Evolutionary conservation across 108 stramenopile species (phyloP).

Genomic region (Discostella stelligeroides): DNA sequence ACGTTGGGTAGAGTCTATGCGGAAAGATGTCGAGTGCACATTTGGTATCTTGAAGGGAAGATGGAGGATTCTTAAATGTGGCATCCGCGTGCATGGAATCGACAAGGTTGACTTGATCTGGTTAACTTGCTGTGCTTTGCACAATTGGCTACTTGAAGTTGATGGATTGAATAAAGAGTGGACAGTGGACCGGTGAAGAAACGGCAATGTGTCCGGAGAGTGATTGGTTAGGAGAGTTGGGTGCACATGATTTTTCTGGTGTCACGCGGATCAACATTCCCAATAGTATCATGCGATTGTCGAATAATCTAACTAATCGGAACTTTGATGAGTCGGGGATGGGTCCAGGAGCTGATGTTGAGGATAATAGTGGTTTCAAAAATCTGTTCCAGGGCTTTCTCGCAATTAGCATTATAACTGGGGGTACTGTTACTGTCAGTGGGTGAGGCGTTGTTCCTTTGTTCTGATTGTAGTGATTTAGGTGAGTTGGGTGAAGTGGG

Average conservation of each 20-base stretch:
- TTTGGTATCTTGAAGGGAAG: slow-evolving; percentile 48
- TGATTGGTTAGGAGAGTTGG: slow-evolving; percentile 8
- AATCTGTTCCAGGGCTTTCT: too few species aligned
- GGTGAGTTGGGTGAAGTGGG: too few species aligned
- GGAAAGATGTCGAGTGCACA: slow-evolving; percentile 56
- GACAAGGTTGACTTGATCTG: slow-evolving; percentile 23
- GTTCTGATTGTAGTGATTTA: too few species aligned
- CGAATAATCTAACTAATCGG: background rate
- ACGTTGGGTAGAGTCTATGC: slow-evolving; percentile 36
- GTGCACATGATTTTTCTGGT: background rate
- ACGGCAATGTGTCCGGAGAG: background rate
- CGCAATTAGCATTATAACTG: too few species aligned
- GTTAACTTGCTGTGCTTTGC: slow-evolving; percentile 45
- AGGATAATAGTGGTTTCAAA: too few species aligned
- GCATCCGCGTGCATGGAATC: slow-evolving; percentile 14
- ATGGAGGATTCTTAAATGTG: slow-evolving; percentile 42
- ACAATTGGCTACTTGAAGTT: slow-evolving; percentile 45
- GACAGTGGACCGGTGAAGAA: background rate
- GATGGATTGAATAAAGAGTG: slow-evolving; percentile 34
- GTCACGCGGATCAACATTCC: background rate
- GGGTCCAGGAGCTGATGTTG: background rate
- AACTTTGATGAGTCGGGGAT: background rate
- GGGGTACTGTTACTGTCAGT: too few species aligned
- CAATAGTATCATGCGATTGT: background rate
- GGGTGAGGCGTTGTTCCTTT: too few species aligned